Conservation (phyloP, 805 yeast genomes). For the Pachysolen tannophilus region DNA sequence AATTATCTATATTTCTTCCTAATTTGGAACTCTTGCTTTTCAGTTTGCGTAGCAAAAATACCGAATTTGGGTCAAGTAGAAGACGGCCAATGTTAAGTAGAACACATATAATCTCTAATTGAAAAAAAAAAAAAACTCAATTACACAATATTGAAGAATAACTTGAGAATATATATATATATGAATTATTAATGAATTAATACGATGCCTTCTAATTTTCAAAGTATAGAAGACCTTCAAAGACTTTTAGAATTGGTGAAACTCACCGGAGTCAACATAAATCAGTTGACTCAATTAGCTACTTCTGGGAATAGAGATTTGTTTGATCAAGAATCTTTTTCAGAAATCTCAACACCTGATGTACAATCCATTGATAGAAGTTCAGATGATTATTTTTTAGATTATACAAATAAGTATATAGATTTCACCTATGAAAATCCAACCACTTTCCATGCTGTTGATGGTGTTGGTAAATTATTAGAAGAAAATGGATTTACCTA, state of each 20-base stretch:
- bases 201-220: neutral
- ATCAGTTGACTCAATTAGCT: neutral
- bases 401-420: slow-evolving; percentile 38
- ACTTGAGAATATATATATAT: no score
- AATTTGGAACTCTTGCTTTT: no score
- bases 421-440: slow-evolving; percentile 69
- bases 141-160: no score
- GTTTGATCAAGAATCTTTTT: neutral
- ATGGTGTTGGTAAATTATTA: slow-evolving; percentile 38
- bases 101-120: no score
- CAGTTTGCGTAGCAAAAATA: no score
- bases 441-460: slow-evolving; percentile 67
- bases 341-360: neutral
- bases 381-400: slow-evolving; percentile 6
- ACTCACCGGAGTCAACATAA: neutral
- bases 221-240: neutral
- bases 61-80: no score
- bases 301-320: neutral
- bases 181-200: neutral
- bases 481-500: slow-evolving; percentile 55
- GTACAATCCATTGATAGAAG: slow-evolving; percentile 3
- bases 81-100: no score
- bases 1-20: no score
- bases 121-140: no score
- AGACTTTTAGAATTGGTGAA: neutral